Evolutionary conservation across 108 stramenopile species (phyloP), one percentile per base, ranked within the genome.

Genomic region (Mediolabrus comicus): DNA sequence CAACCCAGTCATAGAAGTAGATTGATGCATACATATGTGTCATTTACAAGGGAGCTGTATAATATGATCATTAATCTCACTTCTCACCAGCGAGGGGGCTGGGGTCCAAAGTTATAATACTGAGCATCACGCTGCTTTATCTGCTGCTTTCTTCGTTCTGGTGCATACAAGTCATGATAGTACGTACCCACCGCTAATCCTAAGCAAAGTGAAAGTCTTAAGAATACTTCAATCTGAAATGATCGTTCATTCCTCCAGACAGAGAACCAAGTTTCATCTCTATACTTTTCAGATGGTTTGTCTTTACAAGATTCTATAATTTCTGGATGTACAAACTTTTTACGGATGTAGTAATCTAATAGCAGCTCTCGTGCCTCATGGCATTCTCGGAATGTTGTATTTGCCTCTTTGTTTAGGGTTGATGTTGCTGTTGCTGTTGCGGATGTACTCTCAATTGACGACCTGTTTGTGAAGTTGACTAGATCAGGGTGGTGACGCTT

Each of bases 171-270:
- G 4, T 66, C 65, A 14, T 66, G 65, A 66, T 51, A 66, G 32
- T 66, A 66, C 10, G 32, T 66, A 14, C 65, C 65, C 22, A 34
- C 28, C 27, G 65, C 65, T 19, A 66, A 19, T 28, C 30, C 65
- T 38, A 66, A 22, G 54, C 65, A 66, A 12, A 66, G n/a, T 33
- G 65, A 66, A 26, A 66, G 65, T 27, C 65, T 29, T 32, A 66
- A 11, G 24, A 66, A 54, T 33, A 35, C 65, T 55, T 66, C 65
- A 24, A 66, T 41, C 26, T 66, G 65, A 33, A 66, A 66, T 25
- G 65, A 66, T 55, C 53, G 27, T 30, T 66, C 49, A 17, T 33
- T 31, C 36, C 13, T 66, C 65, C 65, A 66, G 4, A 66, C 65
- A n/a, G 65, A 66, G 26, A 66, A 61, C 22, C 35, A 38, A 24